Conservation (phyloP, 805 yeast genomes). For the Candida berthetii region DNA sequence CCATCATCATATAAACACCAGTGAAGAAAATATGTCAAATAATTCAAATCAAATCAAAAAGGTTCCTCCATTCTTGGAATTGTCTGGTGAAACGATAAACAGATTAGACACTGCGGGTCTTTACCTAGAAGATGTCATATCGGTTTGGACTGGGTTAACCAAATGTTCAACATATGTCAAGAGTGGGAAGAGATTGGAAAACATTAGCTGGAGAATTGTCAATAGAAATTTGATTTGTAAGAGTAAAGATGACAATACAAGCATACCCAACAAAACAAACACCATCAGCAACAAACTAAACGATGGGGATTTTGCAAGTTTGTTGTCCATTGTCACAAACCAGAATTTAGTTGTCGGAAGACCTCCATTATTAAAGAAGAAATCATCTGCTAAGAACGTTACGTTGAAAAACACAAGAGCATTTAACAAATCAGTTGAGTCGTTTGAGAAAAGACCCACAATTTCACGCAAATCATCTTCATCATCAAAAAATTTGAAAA, state of each 20-base stretch:
- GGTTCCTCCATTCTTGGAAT: slow-evolving; percentile 23
- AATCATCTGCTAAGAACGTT: slow-evolving; percentile 13
- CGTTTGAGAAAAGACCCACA: slow-evolving; percentile 8
- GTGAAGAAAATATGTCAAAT: neutral
- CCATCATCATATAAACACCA: neutral
- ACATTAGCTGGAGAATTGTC: slow-evolving; percentile 25
- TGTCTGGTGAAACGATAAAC: slow-evolving; percentile 19
- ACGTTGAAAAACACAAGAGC: slow-evolving; percentile 4
- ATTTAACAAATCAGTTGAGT: slow-evolving; percentile 4
- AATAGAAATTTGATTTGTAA: slow-evolving; percentile 18
- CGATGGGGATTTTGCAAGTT: slow-evolving; percentile 19
- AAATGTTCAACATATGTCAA: slow-evolving; percentile 22
- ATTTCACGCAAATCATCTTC: slow-evolving; percentile 16
- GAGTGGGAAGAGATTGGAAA: slow-evolving; percentile 22
- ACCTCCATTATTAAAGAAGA: slow-evolving; percentile 15
- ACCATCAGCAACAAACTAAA: slow-evolving; percentile 13
- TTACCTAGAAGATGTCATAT: slow-evolving; percentile 32
- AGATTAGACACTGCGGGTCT: slow-evolving; percentile 20
- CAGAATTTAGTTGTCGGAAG: slow-evolving; percentile 10
- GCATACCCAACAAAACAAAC: neutral
- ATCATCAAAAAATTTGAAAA: slow-evolving; percentile 19
- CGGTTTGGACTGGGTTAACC: slow-evolving; percentile 33
- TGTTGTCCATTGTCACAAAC: slow-evolving; percentile 20
- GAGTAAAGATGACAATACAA: slow-evolving; percentile 4
- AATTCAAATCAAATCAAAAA: slow-evolving; percentile 9